Evolutionary conservation across 106 monocot genomes (phyloP).

Genomic region (Agapanthus africanus): DNA sequence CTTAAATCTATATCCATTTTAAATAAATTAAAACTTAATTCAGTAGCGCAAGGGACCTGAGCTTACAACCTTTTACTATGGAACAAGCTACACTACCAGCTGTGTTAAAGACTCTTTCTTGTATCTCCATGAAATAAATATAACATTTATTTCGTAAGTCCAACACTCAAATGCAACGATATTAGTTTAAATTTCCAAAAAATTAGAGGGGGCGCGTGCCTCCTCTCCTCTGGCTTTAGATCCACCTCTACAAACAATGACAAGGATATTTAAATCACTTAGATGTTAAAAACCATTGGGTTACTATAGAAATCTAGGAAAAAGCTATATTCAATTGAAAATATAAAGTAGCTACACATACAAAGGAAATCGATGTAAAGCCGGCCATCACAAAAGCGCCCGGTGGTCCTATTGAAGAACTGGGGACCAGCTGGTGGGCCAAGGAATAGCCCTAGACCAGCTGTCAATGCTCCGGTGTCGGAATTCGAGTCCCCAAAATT

Average conservation of each 20-base stretch:
- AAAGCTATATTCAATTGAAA: neutral
- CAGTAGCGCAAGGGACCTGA: no score
- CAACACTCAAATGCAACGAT: no score
- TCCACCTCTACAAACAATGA: neutral
- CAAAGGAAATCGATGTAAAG: constrained; percentile 52
- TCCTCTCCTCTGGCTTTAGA: no score
- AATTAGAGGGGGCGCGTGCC: no score
- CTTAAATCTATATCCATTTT: no score
- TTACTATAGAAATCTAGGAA: neutral
- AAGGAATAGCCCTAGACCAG: constrained; percentile 37
- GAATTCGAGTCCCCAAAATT: constrained; percentile 45
- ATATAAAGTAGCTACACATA: constrained; percentile 9
- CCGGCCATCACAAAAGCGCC: constrained; percentile 43
- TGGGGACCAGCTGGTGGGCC: constrained; percentile 31
- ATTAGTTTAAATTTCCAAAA: no score
- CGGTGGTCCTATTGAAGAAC: constrained; percentile 42
- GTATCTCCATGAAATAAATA: no score
- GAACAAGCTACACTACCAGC: no score
- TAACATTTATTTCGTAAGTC: no score
- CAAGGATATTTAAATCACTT: neutral
- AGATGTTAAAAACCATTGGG: neutral
- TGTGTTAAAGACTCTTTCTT: no score
- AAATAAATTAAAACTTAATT: no score
- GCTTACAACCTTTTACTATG: no score
- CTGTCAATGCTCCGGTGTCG: constrained; percentile 28